Conservation (phyloP, 768 basidiomycete genomes). For the Collybiopsis luxurians region DNA sequence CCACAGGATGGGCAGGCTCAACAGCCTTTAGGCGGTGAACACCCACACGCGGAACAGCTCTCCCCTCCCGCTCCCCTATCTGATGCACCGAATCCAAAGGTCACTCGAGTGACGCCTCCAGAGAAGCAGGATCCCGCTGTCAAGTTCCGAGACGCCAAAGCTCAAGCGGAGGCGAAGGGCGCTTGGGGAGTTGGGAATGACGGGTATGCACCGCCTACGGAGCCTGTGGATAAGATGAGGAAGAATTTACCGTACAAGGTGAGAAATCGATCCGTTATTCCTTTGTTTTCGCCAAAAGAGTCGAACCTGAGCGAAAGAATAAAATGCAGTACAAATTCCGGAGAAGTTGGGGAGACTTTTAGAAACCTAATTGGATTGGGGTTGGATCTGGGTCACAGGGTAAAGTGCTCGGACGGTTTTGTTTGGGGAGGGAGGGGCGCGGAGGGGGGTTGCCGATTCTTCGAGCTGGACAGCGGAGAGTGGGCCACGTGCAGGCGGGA, state of each 20-base stretch:
- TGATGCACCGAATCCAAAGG: slow-evolving; percentile 42
- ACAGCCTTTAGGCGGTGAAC: slow-evolving; percentile 17
- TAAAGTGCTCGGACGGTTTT: too few relatives aligned
- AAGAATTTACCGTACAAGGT: slow-evolving; percentile 91
- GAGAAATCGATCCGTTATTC: slow-evolving; percentile 15
- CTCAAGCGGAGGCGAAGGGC: slow-evolving; percentile 50
- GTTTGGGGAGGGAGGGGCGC: too few relatives aligned
- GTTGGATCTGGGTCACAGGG: too few relatives aligned
- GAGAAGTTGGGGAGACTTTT: slow-evolving; percentile 87
- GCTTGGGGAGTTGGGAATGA: slow-evolving; percentile 72
- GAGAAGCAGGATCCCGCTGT: slow-evolving; percentile 68
- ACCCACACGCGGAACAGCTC: slow-evolving; percentile 36
- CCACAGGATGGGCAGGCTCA: slow-evolving; percentile 13
- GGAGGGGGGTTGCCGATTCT: too few relatives aligned
- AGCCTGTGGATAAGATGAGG: slow-evolving; percentile 75
- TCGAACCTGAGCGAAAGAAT: slow-evolving; percentile 45
- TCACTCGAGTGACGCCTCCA: slow-evolving; percentile 56
- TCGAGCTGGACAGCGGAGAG: too few relatives aligned
- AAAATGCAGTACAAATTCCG: slow-evolving; percentile 88
- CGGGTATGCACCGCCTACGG: slow-evolving; percentile 72
- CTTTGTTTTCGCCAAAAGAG: slow-evolving; percentile 21
- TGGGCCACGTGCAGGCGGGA: too few relatives aligned
- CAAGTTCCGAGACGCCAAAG: slow-evolving; percentile 55
- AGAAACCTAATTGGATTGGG: too few relatives aligned
- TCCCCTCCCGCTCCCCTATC: slow-evolving; percentile 19